These are phyloP conservation scores for Alisma plantagoaquatica DNA, from an alignment of 106 monocot genomes.

Conservation along the genomic window DNA sequence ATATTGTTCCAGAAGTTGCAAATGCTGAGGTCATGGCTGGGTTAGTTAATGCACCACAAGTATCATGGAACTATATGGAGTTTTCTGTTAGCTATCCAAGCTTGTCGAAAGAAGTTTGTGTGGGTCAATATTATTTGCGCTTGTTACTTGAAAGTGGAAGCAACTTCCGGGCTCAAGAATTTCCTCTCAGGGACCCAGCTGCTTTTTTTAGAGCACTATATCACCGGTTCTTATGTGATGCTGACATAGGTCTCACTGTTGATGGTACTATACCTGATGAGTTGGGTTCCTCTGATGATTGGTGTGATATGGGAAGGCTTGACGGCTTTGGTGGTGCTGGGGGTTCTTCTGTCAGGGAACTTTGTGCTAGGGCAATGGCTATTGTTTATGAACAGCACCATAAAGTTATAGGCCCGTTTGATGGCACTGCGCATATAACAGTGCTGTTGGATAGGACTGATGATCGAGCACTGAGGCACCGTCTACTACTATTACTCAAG, in stretches of 20 bases:
- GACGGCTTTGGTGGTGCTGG: slow-evolving; percentile 99
- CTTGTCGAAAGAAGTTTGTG: slow-evolving; percentile 98
- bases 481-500: slow-evolving; percentile 83
- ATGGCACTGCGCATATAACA: slow-evolving; percentile 95
- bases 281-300: slow-evolving; percentile 90
- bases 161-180: slow-evolving; percentile 68
- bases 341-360: slow-evolving; percentile 91
- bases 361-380: slow-evolving; percentile 97
- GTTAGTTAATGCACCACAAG: slow-evolving; percentile 44
- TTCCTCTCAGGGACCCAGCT: slow-evolving; percentile 87
- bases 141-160: slow-evolving; percentile 82
- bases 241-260: slow-evolving; percentile 91
- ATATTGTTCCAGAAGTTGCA: slow-evolving; percentile 74
- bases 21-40: slow-evolving; percentile 29
- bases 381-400: slow-evolving; percentile 98
- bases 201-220: slow-evolving; percentile 96
- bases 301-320: slow-evolving; percentile 96
- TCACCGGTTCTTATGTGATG: slow-evolving; percentile 97
- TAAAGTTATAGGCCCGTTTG: slow-evolving; percentile 83
- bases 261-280: slow-evolving; percentile 97
- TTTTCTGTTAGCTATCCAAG: slow-evolving; percentile 86
- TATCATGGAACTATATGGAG: slow-evolving; percentile 97
- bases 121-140: slow-evolving; percentile 94
- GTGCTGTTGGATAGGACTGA: slow-evolving; percentile 92
- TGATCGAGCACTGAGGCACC: slow-evolving; percentile 83